Evolutionary conservation across 2,329 filamentous ascomycete genomes (phyloP), one percentile per base, ranked within the genome.

Genomic region (Aurifilum marmelostoma): DNA sequence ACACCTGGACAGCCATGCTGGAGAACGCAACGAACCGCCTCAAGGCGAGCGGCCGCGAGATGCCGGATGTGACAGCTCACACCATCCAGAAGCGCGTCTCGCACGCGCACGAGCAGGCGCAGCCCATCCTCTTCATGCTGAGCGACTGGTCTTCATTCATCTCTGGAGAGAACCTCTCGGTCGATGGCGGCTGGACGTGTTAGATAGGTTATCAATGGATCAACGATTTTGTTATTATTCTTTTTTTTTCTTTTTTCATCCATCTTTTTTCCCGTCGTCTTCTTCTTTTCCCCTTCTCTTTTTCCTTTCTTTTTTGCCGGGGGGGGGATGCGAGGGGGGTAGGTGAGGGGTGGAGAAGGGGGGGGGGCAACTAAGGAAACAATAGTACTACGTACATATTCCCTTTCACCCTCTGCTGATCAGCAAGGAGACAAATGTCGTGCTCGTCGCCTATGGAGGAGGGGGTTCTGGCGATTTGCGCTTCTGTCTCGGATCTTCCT

Each of bases 101-200:
- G 14, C 24, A 29, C 24, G 52, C 52, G 16, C 52, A 56, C 6
- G 52, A 56, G 52, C 52, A 56, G 52, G 52, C 52, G 29, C 52
- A 56, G 52, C 52, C 52, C 52, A 29, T 56, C 24, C 52, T 56
- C 27, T 56, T 56, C 52, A 56, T 56, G 52, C 52, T 56, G 52
- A 56, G 52, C 24, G 52, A 56, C 8, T 56, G 52, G 52, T 56
- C 52, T 12, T 56, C 52, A 12, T 56, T 56, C 52, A 56, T 56
- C 27, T 56, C 52, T 8, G 52, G 52, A 27, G 52, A 56, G 52
- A 56, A 56, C 52, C 52, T 56, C 24, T 4, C 52, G 0, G 52
- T 56, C 12, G 52, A 56, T 12, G 52, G 52, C 12, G 52, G 52
- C 24, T 56, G 52, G 52, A 56, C 52, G 4, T n/a, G n/a, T n/a